Evolutionary conservation across 169 alveolate genomes (phyloP).

Genomic region (Cryptosporidium meleagridis): DNA sequence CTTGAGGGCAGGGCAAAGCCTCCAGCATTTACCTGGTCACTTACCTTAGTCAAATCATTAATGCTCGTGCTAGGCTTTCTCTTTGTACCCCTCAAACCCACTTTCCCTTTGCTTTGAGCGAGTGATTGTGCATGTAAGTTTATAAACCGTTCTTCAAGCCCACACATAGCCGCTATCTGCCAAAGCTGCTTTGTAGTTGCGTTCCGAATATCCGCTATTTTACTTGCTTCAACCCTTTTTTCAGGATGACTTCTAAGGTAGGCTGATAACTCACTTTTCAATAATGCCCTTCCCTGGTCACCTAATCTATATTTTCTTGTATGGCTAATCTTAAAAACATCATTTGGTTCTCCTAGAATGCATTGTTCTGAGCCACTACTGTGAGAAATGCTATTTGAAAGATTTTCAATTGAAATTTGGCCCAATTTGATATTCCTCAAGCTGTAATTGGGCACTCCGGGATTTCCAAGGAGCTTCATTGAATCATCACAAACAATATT

Average conservation of each 20-base stretch:
- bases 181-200: slow-evolving; percentile 74
- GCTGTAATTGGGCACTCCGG: slow-evolving; percentile 7
- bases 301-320: slow-evolving; percentile 75
- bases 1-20: neutral
- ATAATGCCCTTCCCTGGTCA: slow-evolving; percentile 68
- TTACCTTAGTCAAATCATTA: neutral
- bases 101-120: slow-evolving; percentile 64
- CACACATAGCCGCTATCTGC: slow-evolving; percentile 75
- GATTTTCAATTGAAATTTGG: neutral
- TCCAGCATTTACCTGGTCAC: neutral
- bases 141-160: slow-evolving; percentile 70
- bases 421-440: neutral
- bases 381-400: neutral
- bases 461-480: neutral
- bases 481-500: slow-evolving; percentile 1
- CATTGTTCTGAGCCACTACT: neutral
- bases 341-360: slow-evolving; percentile 8
- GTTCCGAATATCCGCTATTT: slow-evolving; percentile 69
- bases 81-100: slow-evolving; percentile 49
- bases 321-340: slow-evolving; percentile 33
- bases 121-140: slow-evolving; percentile 68
- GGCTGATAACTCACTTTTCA: slow-evolving; percentile 74
- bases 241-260: slow-evolving; percentile 61
- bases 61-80: slow-evolving; percentile 9
- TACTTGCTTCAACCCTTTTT: slow-evolving; percentile 62